A percentile compares a stretch with the other conserved stretches of the same genome.
Evolutionary conservation across 192 early-diverging fungal genomes (phyloP).

Genomic region (Gaertneriomyces semiglobifer): DNA sequence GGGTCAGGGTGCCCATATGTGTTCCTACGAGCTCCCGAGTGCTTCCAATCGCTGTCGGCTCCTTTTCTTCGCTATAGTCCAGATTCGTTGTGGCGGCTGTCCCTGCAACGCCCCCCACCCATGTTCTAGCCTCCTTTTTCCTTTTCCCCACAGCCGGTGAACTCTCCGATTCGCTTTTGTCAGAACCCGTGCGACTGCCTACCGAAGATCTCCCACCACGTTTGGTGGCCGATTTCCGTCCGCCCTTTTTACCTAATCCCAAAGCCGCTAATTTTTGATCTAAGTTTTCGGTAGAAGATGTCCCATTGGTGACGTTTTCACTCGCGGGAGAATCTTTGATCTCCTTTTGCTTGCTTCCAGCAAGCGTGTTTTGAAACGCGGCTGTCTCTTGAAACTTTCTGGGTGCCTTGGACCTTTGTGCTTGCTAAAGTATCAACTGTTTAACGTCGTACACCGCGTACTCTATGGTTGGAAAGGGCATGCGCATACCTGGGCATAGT

Average conservation of each 20-base stretch:
- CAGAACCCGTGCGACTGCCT: background rate
- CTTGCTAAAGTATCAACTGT: background rate
- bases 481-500: constrained; percentile 50
- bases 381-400: constrained; percentile 78
- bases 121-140: constrained; percentile 64
- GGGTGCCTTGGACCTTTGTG: constrained; percentile 36
- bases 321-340: background rate
- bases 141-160: too few species aligned
- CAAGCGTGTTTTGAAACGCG: constrained; percentile 63
- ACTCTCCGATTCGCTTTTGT: too few species aligned
- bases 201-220: background rate
- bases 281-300: constrained; percentile 1
- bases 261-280: constrained; percentile 23
- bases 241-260: constrained; percentile 2
- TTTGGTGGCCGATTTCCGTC: constrained; percentile 8
- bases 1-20: constrained; percentile 26
- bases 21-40: constrained; percentile 12
- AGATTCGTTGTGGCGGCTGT: background rate
- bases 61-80: constrained; percentile 33
- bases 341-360: constrained; percentile 42
- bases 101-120: constrained; percentile 56
- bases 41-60: background rate
- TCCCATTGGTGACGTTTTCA: background rate
- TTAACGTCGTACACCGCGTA: background rate
- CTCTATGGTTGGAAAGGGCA: background rate